Percentiles rank a stretch among this genome's conserved stretches.
These are phyloP conservation scores for Acanthamoeba sp. DNA, from an alignment of 208 protist genomes.

Conservation along the genomic window DNA sequence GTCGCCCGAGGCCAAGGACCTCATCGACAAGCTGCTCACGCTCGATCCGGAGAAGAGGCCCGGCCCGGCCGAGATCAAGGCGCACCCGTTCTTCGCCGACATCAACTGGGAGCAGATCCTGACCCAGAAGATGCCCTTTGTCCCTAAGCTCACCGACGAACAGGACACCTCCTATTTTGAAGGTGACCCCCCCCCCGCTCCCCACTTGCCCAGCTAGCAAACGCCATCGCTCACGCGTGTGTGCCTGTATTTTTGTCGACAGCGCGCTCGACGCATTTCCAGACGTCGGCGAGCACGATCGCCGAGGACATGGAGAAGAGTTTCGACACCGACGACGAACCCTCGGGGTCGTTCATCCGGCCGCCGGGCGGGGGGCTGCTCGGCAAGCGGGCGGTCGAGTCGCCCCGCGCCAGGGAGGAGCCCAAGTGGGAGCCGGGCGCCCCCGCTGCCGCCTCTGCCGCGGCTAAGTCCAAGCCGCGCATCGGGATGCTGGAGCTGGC, in stretches of 20 bases:
- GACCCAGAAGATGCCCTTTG: conserved; percentile 75
- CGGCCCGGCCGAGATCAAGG: conserved; percentile 81
- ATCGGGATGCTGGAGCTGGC: conserved; percentile 24
- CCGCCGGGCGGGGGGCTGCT: neutral
- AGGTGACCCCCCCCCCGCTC: neutral
- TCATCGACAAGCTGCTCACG: conserved; percentile 44
- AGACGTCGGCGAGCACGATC: neutral
- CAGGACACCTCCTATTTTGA: conserved; percentile 83
- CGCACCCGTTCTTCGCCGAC: conserved; percentile 84
- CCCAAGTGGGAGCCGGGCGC: neutral
- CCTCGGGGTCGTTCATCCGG: conserved; percentile 11
- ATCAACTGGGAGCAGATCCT: conserved; percentile 85
- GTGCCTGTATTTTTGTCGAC: neutral
- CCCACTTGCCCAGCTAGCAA: neutral
- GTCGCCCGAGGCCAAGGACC: conserved; percentile 39
- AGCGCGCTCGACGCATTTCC: conserved; percentile 11
- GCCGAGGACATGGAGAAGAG: conserved; percentile 55
- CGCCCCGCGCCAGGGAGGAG: neutral
- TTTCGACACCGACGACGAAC: conserved; percentile 29
- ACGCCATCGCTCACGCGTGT: neutral
- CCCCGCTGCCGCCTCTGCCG: neutral
- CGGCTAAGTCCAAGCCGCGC: neutral
- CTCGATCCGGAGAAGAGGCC: neutral
- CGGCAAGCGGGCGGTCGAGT: neutral
- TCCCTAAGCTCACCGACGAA: conserved; percentile 79